phyloP scores from a whole-genome alignment of 2,329 filamentous ascomycete species.

The Botrytis byssoidea region DNA sequence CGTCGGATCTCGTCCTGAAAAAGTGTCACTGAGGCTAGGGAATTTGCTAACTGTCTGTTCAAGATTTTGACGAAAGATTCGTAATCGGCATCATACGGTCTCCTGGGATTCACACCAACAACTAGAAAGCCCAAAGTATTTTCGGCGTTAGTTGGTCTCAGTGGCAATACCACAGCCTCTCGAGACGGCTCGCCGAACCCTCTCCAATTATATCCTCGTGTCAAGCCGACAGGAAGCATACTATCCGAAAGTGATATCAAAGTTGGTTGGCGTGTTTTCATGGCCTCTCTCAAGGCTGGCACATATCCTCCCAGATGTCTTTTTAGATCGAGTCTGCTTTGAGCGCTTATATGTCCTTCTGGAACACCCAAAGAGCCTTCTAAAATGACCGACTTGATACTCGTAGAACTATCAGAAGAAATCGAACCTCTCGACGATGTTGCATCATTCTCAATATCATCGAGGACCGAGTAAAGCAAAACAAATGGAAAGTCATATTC shows the following conservation, averaged over 20 bases:
- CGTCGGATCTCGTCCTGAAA: slow-evolving; percentile 79
- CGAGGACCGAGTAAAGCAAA: slow-evolving; percentile 71
- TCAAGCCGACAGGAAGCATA: slow-evolving; percentile 60
- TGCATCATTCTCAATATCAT: slow-evolving; percentile 61
- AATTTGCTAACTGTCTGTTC: slow-evolving; percentile 72
- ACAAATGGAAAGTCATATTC: slow-evolving; percentile 73
- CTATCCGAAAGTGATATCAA: slow-evolving; percentile 63
- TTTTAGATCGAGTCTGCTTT: slow-evolving; percentile 63
- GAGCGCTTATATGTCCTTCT: slow-evolving; percentile 58
- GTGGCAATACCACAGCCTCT: slow-evolving; percentile 72
- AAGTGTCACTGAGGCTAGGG: slow-evolving; percentile 74
- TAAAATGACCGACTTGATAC: slow-evolving; percentile 63
- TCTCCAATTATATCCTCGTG: slow-evolving; percentile 67
- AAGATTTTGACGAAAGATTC: slow-evolving; percentile 71
- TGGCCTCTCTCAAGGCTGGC: slow-evolving; percentile 71
- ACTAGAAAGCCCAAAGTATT: slow-evolving; percentile 51
- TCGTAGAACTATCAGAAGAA: slow-evolving; percentile 62
- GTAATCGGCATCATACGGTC: slow-evolving; percentile 77
- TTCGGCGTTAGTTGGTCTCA: slow-evolving; percentile 66
- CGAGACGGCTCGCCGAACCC: slow-evolving; percentile 69
- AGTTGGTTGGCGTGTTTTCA: slow-evolving; percentile 64
- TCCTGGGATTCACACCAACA: slow-evolving; percentile 63
- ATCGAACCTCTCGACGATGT: slow-evolving; percentile 48
- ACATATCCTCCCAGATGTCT: slow-evolving; percentile 71
- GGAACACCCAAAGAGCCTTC: slow-evolving; percentile 72